Base-by-base conservation (phyloP, 768 basidiomycete species). In the Epithele typhae region DNA sequence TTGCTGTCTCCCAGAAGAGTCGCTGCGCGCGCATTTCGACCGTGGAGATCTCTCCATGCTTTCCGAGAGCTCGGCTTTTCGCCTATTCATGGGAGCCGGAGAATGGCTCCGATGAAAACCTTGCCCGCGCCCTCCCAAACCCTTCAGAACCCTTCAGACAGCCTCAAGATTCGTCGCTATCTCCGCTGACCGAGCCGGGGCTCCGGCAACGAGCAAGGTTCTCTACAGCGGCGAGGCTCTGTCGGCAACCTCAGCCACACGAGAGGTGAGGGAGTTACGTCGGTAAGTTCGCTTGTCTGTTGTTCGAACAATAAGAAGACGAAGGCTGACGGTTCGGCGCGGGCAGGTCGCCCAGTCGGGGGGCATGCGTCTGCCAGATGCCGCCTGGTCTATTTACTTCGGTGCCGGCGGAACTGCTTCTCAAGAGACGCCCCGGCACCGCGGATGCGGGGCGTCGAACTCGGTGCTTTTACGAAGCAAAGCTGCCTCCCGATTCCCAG, bases 391-490 rank as follows among this genome's bases (percentile, higher is more conserved):
- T 36, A 22, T 18, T 37, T 24, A 25, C 35, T 25, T 37, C 44
- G 36, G 23, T 15, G 9, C 44, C 35, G 36, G 30, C 45, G 45
- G 45, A 25, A 21, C 22, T 46, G 46, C 34, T 15, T 43, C 15
- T 25, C 32, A 18, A 23, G 18, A n/a, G 36, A 40, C 40, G 30
- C 42, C 35, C 36, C 50, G 50, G 40, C 37, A 41, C 43, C 45
- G 22, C 37, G 41, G 36, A 6, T 40, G 32, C 43, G 45, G 45
- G 27, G 27, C n/a, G n/a, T n/a, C 25, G 27, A 19, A 9, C 45
- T 51, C 50, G 50, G 50, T 25, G 32, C 23, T 41, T 51, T 43
- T 51, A 30, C 19, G 50, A 43, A 43, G 27, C 14, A 25, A 11
- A 22, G 7, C 27, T 23, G 22, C 23, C 17, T 24, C 17, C 36